These are phyloP conservation scores for Diversispora epigaea DNA, from an alignment of 192 early-diverging fungal genomes.

Conservation along the genomic window DNA sequence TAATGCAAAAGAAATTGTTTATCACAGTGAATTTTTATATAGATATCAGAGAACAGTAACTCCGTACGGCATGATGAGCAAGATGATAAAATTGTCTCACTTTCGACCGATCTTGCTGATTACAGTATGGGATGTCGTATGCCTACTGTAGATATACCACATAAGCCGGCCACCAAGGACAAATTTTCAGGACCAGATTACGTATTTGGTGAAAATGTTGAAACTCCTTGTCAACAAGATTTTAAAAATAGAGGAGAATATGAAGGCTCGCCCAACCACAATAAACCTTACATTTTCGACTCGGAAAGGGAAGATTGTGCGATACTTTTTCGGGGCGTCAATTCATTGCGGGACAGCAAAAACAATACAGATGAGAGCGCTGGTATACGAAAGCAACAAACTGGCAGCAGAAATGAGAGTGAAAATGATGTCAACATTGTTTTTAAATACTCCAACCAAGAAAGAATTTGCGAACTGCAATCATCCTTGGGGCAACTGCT, in stretches of 20 bases:
- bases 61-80: neutral
- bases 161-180: constrained; percentile 4
- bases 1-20: neutral
- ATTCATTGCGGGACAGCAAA: neutral
- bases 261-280: neutral
- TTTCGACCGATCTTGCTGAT: constrained; percentile 12
- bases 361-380: neutral
- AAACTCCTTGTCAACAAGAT: constrained; percentile 15
- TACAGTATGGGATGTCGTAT: constrained; percentile 18
- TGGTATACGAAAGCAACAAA: constrained; percentile 11
- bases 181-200: neutral
- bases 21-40: constrained; percentile 17
- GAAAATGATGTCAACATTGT: constrained; percentile 20
- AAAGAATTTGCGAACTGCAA: constrained; percentile 18
- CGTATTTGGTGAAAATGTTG: constrained; percentile 3
- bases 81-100: constrained; percentile 5
- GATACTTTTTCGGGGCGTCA: constrained; percentile 9
- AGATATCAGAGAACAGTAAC: constrained; percentile 13
- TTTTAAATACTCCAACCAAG: constrained; percentile 16
- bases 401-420: constrained; percentile 11
- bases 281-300: constrained; percentile 10
- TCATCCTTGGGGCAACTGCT: constrained; percentile 18
- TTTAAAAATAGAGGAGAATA: constrained; percentile 13
- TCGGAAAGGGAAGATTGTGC: neutral
- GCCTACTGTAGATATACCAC: neutral